phyloP scores from a whole-genome alignment of 2,329 filamentous ascomycete species.

The Myriosclerotinia curreyana region DNA sequence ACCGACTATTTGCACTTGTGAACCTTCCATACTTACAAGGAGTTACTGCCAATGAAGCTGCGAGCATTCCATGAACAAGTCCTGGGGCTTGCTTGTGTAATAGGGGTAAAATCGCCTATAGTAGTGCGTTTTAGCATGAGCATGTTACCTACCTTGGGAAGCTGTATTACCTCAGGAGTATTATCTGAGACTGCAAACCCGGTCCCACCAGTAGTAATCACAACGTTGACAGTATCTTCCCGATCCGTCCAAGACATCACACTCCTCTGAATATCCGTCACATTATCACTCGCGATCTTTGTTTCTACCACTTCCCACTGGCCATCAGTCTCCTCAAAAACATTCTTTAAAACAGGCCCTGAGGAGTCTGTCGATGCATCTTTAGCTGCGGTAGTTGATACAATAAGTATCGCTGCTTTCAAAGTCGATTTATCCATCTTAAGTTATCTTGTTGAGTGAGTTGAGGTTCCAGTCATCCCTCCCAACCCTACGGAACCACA shows the following conservation, averaged over 20 bases:
- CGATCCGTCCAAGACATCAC: conserved; percentile 73
- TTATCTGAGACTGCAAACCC: conserved; percentile 83
- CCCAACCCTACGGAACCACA: too few species aligned
- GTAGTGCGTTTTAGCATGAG: conserved; percentile 14
- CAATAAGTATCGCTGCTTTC: conserved; percentile 73
- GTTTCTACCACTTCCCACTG: conserved; percentile 69
- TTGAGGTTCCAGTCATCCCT: not conserved
- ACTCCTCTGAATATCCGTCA: conserved; percentile 69
- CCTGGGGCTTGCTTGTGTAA: conserved; percentile 85
- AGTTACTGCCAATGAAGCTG: conserved; percentile 78
- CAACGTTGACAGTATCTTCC: conserved; percentile 62
- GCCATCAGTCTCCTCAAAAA: conserved; percentile 65
- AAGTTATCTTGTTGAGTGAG: conserved; percentile 5
- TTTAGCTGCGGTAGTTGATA: conserved; percentile 84
- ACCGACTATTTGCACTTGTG: conserved; percentile 17
- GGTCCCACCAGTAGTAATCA: conserved; percentile 88
- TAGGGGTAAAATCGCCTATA: conserved; percentile 70
- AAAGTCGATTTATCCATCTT: conserved; percentile 49
- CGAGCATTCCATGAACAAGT: conserved; percentile 91
- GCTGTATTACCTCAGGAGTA: conserved; percentile 73
- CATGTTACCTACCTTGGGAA: not conserved
- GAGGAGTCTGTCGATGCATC: conserved; percentile 78
- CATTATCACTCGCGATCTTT: conserved; percentile 76
- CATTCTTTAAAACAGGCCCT: conserved; percentile 61
- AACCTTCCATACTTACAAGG: conserved; percentile 63